Base-by-base conservation (phyloP, 2,329 filamentous ascomycete genomes). In the Pseudocercospora pini-densiflorae region DNA sequence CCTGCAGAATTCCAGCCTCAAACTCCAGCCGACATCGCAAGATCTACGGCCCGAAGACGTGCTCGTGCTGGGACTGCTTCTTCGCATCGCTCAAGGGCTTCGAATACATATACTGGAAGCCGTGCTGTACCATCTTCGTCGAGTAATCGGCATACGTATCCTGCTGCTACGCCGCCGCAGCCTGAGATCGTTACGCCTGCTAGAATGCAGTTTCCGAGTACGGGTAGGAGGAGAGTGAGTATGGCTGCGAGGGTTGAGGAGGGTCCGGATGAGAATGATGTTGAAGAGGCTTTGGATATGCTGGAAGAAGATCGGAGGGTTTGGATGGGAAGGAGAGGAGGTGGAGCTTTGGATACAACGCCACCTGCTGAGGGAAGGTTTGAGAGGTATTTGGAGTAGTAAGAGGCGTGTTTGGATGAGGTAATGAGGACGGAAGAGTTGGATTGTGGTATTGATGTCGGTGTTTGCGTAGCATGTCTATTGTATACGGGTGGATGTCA, bases 21-120 rank as follows among this genome's bases (percentile, higher is more conserved):
- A 49, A 79, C 76, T 1, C 77, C 77, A 14, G 75, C 76, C n/a
- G 76, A 79, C 60, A 33, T 77, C 9, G 54, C 49, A 16, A 65
- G 61, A 24, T 67, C 68, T 0, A 55, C 64, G 3, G 62, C 72
- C 8, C 68, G 69, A 1, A 21, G 43, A 21, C 73, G 67, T 16
- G 62, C 61, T 7, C 68, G 63, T 16, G 73, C 70, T 2, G 70
- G 73, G 14, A 64, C 58, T 3, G 16, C 24, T n/a, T 58, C 53
- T 6, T 33, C 53, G 7, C 53, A 57, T 36, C 1, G 53, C 4
- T 57, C 54, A 12, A 3, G 16, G 3, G 23, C 29, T 3, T 58
- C 54, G 5, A 58, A 58, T 36, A n/a, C 27, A 4, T 58, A 40
- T 58, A 12, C 29, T 21, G 55, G 9, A 10, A 58, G 29, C 14